Percentiles rank a stretch among this genome's conserved stretches.
Conservation (phyloP, 495 filamentous ascomycete genomes). For the Hypoxylon lenormandii region DNA sequence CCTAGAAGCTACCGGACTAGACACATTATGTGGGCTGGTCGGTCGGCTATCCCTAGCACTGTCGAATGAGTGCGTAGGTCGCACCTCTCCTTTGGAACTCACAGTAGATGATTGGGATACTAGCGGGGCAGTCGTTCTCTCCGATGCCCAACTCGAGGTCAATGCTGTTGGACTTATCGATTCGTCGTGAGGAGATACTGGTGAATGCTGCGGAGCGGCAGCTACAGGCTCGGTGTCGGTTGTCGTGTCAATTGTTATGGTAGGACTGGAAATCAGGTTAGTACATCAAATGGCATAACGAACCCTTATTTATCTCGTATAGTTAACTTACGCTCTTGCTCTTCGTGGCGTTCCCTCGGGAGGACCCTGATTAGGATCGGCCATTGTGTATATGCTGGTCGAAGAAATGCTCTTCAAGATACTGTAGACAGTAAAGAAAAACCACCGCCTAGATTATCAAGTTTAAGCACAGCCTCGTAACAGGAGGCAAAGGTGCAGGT, state of each 20-base stretch:
- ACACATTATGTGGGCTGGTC: constrained; percentile 90
- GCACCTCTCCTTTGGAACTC: constrained; percentile 61
- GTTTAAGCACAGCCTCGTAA: constrained; percentile 27
- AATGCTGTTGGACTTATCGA: constrained; percentile 61
- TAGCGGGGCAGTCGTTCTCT: constrained; percentile 50
- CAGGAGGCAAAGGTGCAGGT: constrained; percentile 14
- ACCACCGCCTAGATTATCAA: constrained; percentile 7
- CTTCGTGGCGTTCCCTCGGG: constrained; percentile 38
- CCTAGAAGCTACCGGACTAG: constrained; percentile 70
- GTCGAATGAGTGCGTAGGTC: constrained; percentile 75
- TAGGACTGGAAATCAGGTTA: constrained; percentile 47
- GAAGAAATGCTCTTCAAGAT: constrained; percentile 13
- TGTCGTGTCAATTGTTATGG: constrained; percentile 56
- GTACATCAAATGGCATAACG: constrained; percentile 7
- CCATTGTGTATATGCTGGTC: constrained; percentile 18
- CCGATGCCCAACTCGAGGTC: constrained; percentile 57
- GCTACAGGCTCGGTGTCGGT: constrained; percentile 51
- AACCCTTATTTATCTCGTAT: neutral
- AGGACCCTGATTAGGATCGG: constrained; percentile 31
- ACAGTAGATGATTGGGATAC: constrained; percentile 53
- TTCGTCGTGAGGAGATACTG: constrained; percentile 60
- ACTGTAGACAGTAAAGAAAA: constrained; percentile 9
- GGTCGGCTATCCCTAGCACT: constrained; percentile 76
- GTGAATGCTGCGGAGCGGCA: constrained; percentile 55
- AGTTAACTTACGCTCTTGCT: constrained; percentile 44